These are phyloP conservation scores for Zizania palustris DNA, from an alignment of 202 grass and related monocot species.

Conservation along the genomic window DNA sequence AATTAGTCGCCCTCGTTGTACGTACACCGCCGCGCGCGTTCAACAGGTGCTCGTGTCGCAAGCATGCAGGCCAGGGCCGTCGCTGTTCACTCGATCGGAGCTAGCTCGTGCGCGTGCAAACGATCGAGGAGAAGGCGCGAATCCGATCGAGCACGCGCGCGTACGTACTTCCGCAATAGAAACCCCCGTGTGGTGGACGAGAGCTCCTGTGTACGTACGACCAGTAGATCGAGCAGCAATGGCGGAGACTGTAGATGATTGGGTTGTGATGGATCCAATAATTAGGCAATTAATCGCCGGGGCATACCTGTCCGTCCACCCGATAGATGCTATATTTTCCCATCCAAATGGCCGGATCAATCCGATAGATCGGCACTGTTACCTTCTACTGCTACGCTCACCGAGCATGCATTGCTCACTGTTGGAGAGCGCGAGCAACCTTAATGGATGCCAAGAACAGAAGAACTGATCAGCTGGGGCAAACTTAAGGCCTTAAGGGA, in stretches of 20 bases:
- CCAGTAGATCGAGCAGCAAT: slow-evolving; percentile 4
- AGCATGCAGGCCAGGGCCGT: too few species aligned
- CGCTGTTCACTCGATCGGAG: too few species aligned
- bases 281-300: slow-evolving; percentile 60
- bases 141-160: too few species aligned
- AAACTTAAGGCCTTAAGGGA: neutral
- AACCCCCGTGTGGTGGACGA: neutral
- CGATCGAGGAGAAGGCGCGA: too few species aligned
- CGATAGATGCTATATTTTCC: neutral
- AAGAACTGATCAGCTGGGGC: slow-evolving; percentile 44
- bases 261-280: slow-evolving; percentile 54
- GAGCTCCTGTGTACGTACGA: neutral
- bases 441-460: slow-evolving; percentile 42
- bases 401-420: slow-evolving; percentile 10
- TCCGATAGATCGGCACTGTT: too few species aligned
- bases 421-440: slow-evolving; percentile 4
- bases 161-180: neutral
- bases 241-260: slow-evolving; percentile 32
- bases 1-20: too few species aligned
- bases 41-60: too few species aligned
- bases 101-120: too few species aligned
- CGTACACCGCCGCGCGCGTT: too few species aligned
- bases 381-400: neutral
- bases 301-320: slow-evolving; percentile 37
- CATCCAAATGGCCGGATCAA: neutral